Base-by-base conservation (phyloP, 1,284 basidiomycete species). In the Phellopilus nigrolimitatus region DNA sequence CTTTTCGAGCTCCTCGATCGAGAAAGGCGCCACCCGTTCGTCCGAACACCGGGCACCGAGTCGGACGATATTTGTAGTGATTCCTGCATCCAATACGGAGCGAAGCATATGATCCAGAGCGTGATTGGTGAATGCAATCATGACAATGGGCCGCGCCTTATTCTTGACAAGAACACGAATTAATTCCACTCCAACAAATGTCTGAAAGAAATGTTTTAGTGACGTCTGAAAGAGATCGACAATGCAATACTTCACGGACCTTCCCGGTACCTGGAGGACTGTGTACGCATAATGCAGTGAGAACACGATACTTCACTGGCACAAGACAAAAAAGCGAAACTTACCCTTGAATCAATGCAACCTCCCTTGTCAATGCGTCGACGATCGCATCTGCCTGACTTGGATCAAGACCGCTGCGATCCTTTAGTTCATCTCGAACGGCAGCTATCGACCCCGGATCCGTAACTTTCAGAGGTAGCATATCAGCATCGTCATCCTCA, bases 211-310 rank as follows among this genome's bases (percentile, higher is more conserved):
- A 37, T 12, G 28, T 28, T 8, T 6, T 15, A 2, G 33, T n/a
- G 9, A 12, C 17, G 19, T 13, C 13, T 12, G 47, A 43, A 28
- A 42, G 52, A 48, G 15, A 10, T 34, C 38, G 21, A 48, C 27
- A 47, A 41, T 7, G 12, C 13, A 7, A 1, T 3, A 21, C 17
- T 13, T 3, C 30, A 19, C 57, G 53, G 51, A 82, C 82, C 72
- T 88, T 88, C 58, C 86, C 86, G 0, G 85, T 88, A 1, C 85
- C 86, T 4, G 86, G 86, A 24, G 86, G 86, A 28, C 82, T 84
- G 36, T n/a, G n/a, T n/a, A 39, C 17, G 15, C 24, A 13, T 37
- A 37, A 28, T 15, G 17, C 7, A 47, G 4, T 27, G 17, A 44
- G 41, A n/a, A n/a, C n/a, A n/a, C n/a, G n/a, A n/a, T n/a, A n/a